Evolutionary conservation across 306 rosid species (phyloP).

Genomic region (Casuarina glauca): DNA sequence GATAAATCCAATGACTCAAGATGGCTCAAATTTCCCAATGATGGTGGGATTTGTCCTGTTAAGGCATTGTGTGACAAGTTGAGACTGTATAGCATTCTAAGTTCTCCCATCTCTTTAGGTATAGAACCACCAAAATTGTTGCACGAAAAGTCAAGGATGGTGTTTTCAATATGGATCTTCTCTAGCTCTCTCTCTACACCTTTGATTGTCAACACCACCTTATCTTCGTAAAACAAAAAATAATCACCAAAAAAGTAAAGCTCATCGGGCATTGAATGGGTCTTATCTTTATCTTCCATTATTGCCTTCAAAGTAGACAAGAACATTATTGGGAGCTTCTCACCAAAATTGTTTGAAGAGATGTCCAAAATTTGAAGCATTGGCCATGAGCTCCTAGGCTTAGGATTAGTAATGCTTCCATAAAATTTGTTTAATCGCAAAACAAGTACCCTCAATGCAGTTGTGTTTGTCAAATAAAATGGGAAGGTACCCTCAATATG

Average conservation of each 20-base stretch:
- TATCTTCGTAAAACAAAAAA: conserved; percentile 13
- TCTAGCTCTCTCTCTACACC: conserved; percentile 20
- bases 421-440: too few species aligned
- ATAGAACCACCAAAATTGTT: conserved; percentile 33
- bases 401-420: too few species aligned
- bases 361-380: too few species aligned
- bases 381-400: too few species aligned
- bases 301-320: too few species aligned
- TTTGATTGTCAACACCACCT: conserved; percentile 30
- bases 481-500: too few species aligned
- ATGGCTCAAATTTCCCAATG: neutral
- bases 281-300: neutral
- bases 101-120: conserved; percentile 20
- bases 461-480: too few species aligned
- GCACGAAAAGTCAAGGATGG: conserved; percentile 38
- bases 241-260: too few species aligned
- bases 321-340: too few species aligned
- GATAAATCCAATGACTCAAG: conserved; percentile 32
- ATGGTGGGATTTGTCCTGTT: conserved; percentile 1
- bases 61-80: conserved; percentile 12
- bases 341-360: too few species aligned
- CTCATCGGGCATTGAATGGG: too few species aligned
- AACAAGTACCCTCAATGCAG: too few species aligned
- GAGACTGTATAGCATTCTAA: conserved; percentile 18
- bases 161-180: conserved; percentile 30